phyloP scores from a whole-genome alignment of 768 basidiomycete species.

The Serendipita sp. region DNA sequence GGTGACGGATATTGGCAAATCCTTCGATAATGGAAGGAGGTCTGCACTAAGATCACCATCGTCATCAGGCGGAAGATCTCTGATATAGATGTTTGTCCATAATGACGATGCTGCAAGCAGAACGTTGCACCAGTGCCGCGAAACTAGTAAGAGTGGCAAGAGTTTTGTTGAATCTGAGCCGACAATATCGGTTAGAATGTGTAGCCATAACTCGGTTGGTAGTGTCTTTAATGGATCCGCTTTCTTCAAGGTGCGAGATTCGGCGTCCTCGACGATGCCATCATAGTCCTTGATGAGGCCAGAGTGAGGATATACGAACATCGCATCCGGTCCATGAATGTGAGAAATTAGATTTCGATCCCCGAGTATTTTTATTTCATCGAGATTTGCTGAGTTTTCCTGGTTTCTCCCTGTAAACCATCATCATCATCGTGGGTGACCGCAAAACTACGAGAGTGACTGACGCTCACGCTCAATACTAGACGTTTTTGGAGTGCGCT shows the following conservation, averaged over 20 bases:
- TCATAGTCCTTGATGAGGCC: too few species aligned
- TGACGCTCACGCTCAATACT: too few species aligned
- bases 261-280: too few species aligned
- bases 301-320: too few species aligned
- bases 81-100: background rate
- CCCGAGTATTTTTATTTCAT: too few species aligned
- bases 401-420: too few species aligned
- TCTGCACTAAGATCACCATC: background rate
- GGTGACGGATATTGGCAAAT: background rate
- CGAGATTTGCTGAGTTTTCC: too few species aligned
- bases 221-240: background rate
- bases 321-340: too few species aligned
- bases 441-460: too few species aligned
- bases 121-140: background rate
- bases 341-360: too few species aligned
- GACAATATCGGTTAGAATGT: background rate
- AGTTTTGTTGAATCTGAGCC: background rate
- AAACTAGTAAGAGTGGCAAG: background rate
- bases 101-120: background rate
- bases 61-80: background rate
- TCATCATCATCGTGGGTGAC: too few species aligned
- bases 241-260: background rate
- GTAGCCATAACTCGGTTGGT: background rate
- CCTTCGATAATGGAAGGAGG: background rate
- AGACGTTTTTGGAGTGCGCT: too few species aligned